A percentile compares a stretch with the other conserved stretches of the same genome.
Evolutionary conservation across 2,329 filamentous ascomycete species (phyloP).

Genomic region (Neofusicoccum sp.): DNA sequence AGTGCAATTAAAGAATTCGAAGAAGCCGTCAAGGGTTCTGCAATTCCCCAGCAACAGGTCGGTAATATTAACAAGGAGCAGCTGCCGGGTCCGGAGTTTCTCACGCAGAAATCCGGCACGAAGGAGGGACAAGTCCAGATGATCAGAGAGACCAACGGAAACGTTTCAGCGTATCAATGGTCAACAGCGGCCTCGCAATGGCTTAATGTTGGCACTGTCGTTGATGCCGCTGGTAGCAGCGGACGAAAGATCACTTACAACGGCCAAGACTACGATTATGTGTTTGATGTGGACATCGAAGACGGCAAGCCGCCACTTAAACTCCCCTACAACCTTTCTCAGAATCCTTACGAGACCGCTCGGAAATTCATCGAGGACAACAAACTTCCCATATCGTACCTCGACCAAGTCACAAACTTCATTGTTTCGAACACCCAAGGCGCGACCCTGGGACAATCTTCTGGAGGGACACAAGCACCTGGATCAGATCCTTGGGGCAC

Average conservation of each 20-base stretch:
- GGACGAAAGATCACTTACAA: conserved; percentile 63
- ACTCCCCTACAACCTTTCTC: conserved; percentile 86
- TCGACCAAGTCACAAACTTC: conserved; percentile 91
- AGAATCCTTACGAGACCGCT: conserved; percentile 89
- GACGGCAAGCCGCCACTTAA: conserved; percentile 91
- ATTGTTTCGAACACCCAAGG: conserved; percentile 88
- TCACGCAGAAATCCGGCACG: conserved; percentile 78
- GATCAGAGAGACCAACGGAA: conserved; percentile 79
- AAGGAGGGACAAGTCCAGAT: conserved; percentile 96
- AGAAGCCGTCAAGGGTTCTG: conserved; percentile 74
- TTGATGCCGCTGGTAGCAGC: conserved; percentile 80
- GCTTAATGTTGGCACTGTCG: conserved; percentile 90
- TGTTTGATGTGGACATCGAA: conserved; percentile 95
- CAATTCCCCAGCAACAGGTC: conserved; percentile 84
- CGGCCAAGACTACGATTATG: conserved; percentile 90
- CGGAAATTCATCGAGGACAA: conserved; percentile 89
- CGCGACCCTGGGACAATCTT: conserved; percentile 67
- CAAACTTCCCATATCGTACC: conserved; percentile 79
- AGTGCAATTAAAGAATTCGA: conserved; percentile 73
- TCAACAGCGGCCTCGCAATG: conserved; percentile 66
- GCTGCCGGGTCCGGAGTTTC: conserved; percentile 82
- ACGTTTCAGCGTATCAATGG: conserved; percentile 85
- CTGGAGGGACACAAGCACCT: conserved; percentile 46
- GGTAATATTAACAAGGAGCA: conserved; percentile 82
- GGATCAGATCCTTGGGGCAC: conserved; percentile 73